Conservation (phyloP, 345 rosid genomes). For the Raphanus sativus region DNA sequence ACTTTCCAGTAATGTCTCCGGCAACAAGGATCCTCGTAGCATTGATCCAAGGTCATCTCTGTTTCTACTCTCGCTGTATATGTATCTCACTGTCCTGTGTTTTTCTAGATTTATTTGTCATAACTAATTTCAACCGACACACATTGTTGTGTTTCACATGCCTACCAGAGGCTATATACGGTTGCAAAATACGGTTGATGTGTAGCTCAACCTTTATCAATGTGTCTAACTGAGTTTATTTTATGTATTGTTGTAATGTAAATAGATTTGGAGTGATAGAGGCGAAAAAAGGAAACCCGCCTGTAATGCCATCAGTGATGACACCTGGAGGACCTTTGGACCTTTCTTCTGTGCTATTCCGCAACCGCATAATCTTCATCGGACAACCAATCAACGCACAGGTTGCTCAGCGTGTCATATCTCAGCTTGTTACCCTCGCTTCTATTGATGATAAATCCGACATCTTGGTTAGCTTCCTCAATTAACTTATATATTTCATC, state of each 20-base stretch:
- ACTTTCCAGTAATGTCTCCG: slow-evolving; percentile 47
- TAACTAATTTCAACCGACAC: no score
- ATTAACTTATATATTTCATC: not conserved
- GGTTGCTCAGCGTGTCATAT: slow-evolving; percentile 90
- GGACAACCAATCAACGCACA: slow-evolving; percentile 79
- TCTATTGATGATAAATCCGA: slow-evolving; percentile 83
- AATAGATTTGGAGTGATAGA: slow-evolving; percentile 50
- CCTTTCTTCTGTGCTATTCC: slow-evolving; percentile 75
- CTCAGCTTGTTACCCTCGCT: slow-evolving; percentile 91
- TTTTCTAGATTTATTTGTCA: no score
- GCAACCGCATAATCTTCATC: slow-evolving; percentile 84
- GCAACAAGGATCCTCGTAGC: slow-evolving; percentile 38
- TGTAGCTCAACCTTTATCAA: not conserved
- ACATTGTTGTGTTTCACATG: no score
- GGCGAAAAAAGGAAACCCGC: slow-evolving; percentile 73
- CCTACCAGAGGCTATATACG: not conserved
- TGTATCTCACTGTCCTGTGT: not conserved
- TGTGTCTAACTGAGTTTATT: not conserved
- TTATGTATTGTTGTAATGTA: not conserved
- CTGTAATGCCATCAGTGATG: slow-evolving; percentile 82
- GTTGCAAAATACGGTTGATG: not conserved
- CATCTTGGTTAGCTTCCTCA: slow-evolving; percentile 59
- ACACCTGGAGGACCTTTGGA: slow-evolving; percentile 92
- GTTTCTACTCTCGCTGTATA: not conserved
- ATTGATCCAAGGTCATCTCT: slow-evolving; percentile 49